Evolutionary conservation across 345 rosid species (phyloP).

Genomic region (Gossypium mustelinum): DNA sequence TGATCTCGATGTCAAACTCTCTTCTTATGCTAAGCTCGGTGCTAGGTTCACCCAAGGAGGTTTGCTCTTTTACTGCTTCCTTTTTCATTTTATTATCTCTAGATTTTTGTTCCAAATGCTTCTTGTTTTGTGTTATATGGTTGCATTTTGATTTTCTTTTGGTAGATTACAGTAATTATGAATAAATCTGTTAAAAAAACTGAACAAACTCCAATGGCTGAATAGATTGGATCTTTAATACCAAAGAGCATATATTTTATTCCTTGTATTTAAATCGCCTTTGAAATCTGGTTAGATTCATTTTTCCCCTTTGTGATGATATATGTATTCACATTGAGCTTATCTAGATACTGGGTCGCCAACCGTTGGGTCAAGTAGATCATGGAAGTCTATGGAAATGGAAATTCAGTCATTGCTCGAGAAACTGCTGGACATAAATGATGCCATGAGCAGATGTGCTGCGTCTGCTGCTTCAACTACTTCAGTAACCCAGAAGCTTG

Average conservation of each 20-base stretch:
- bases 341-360: slow-evolving; percentile 80
- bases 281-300: background rate
- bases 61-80: slow-evolving; percentile 22
- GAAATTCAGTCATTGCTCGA: slow-evolving; percentile 89
- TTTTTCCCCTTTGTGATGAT: slow-evolving; percentile 14
- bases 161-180: background rate
- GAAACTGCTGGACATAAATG: slow-evolving; percentile 83
- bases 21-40: slow-evolving; percentile 96
- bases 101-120: background rate
- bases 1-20: slow-evolving; percentile 96
- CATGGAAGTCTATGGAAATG: slow-evolving; percentile 99
- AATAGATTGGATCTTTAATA: background rate
- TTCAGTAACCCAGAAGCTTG: slow-evolving; percentile 92
- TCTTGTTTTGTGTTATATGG: background rate
- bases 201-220: background rate
- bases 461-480: slow-evolving; percentile 76
- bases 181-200: background rate
- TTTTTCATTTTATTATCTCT: background rate
- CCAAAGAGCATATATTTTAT: background rate
- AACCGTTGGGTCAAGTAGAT: slow-evolving; percentile 68
- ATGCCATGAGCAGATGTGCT: slow-evolving; percentile 97
- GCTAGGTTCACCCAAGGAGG: slow-evolving; percentile 90
- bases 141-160: slow-evolving; percentile 3
- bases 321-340: slow-evolving; percentile 39
- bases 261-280: background rate